phyloP scores from a whole-genome alignment of 139 green algal species.

The Tetraselmis striata region DNA sequence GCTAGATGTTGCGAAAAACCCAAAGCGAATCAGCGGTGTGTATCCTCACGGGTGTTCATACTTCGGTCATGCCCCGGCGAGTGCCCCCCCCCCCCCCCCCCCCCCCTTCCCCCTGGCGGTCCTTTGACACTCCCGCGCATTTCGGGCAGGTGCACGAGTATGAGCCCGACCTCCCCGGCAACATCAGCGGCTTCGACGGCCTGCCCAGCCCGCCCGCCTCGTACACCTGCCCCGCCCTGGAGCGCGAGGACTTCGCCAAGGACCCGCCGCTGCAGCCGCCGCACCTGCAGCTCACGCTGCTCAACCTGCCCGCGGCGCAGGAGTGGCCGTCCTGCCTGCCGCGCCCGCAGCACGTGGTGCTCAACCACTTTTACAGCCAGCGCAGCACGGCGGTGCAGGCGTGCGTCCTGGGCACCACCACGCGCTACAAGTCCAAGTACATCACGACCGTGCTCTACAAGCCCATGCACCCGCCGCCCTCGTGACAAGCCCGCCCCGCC shows the following conservation, averaged over 20 bases:
- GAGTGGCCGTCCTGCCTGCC: constrained; percentile 79
- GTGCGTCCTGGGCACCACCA: constrained; percentile 84
- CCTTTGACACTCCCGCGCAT: too few relatives aligned
- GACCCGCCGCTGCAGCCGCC: constrained; percentile 87
- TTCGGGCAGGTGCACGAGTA: constrained; percentile 82
- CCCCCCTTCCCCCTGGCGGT: constrained; percentile 67
- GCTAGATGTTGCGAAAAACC: too few relatives aligned
- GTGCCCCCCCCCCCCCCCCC: constrained; percentile 79
- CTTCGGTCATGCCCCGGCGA: too few relatives aligned
- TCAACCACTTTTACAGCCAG: constrained; percentile 94
- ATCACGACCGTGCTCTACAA: constrained; percentile 89
- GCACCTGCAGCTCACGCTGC: constrained; percentile 92
- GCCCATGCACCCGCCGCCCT: constrained; percentile 3
- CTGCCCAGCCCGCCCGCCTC: constrained; percentile 74
- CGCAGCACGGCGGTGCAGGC: constrained; percentile 31
- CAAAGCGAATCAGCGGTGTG: too few relatives aligned
- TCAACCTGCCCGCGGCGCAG: constrained; percentile 81
- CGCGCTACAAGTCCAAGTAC: constrained; percentile 93
- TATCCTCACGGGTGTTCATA: too few relatives aligned
- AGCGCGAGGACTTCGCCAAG: constrained; percentile 89
- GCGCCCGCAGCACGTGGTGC: constrained; percentile 93
- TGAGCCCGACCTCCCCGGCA: constrained; percentile 90
- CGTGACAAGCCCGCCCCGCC: too few relatives aligned
- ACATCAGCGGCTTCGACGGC: constrained; percentile 82
- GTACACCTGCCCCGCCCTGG: constrained; percentile 67